Evolutionary conservation across 768 basidiomycete species (phyloP), one percentile per base, ranked within the genome.

Genomic region (Saitozyma sp.): DNA sequence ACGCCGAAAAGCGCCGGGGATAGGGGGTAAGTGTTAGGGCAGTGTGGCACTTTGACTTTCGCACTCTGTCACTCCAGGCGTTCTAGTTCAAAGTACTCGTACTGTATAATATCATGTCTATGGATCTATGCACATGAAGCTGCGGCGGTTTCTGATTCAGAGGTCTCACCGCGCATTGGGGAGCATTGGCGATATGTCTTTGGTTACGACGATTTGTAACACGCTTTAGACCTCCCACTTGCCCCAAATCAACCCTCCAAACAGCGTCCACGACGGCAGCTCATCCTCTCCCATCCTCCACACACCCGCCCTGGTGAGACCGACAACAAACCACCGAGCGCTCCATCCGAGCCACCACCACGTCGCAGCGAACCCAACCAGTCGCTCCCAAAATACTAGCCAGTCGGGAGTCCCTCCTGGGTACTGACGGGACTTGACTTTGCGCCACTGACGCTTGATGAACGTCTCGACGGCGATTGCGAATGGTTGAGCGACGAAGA

Each of bases 311-410:
- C 63, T 68, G 14, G 67, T 62, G 59, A 69, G 46, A 8, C 69
- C 71, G 16, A 69, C 61, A 1, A 75, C 74, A 39, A 69, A 73
- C 54, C 61, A 68, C 17, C 62, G 58, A 11, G 74, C 71, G 14
- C 69, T 66, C 68, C 66, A 71, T 0, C 74, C 74, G 11, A 76
- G 53, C 67, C 67, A 76, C 46, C 61, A 52, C 74, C 74, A 76
- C 9, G 70, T 71, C 65, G 59, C 66, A 2, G 65, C 59, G 52
- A 76, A 76, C 0, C 74, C 71, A 6, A 73, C 11, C 13, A 65
- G 10, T 41, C 74, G 41, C 57, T 76, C 74, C 6, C 61, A 6
- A 11, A 58, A 55, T 11, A 68, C 53, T 43, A 71, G 29, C 65
- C 67, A 71, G 6, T n/a, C 50, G 0, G 71, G 67, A 11, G 63